phyloP scores from a whole-genome alignment of 129 eudicot species.

The Cynara cardunculus region DNA sequence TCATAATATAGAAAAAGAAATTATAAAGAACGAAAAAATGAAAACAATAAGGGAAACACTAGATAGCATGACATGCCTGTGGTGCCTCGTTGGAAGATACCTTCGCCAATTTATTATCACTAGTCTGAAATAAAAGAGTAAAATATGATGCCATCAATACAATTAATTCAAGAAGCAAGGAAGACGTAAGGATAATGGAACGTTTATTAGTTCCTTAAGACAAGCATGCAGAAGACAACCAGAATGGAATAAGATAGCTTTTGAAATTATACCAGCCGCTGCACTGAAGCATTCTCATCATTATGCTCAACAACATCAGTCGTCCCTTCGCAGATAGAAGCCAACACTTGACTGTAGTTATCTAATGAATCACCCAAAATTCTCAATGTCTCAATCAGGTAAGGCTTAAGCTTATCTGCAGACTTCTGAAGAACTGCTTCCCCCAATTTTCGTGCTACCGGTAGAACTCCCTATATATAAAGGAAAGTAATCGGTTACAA shows the following conservation, averaged over 20 bases:
- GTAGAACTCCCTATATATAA: slow-evolving; percentile 46
- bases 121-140: slow-evolving; percentile 14
- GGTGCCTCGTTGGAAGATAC: slow-evolving; percentile 23
- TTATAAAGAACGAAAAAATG: background rate
- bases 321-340: slow-evolving; percentile 43
- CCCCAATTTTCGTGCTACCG: slow-evolving; percentile 57
- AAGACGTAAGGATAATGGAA: background rate
- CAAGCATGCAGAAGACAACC: background rate
- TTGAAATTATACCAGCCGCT: slow-evolving; percentile 35
- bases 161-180: background rate
- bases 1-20: background rate
- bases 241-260: background rate
- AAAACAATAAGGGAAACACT: background rate
- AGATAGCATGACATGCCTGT: slow-evolving; percentile 19
- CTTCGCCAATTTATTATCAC: slow-evolving; percentile 14
- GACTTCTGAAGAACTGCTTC: slow-evolving; percentile 48
- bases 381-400: slow-evolving; percentile 37
- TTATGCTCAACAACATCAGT: slow-evolving; percentile 23
- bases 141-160: background rate
- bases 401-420: slow-evolving; percentile 60
- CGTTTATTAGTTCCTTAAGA: background rate
- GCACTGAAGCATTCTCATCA: slow-evolving; percentile 36
- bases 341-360: slow-evolving; percentile 54
- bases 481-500: slow-evolving; percentile 4
- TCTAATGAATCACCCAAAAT: slow-evolving; percentile 39